Evolutionary conservation across 805 yeast species (phyloP), one percentile per base, ranked within the genome.

Genomic region (Sungouiozyma intestinalis): DNA sequence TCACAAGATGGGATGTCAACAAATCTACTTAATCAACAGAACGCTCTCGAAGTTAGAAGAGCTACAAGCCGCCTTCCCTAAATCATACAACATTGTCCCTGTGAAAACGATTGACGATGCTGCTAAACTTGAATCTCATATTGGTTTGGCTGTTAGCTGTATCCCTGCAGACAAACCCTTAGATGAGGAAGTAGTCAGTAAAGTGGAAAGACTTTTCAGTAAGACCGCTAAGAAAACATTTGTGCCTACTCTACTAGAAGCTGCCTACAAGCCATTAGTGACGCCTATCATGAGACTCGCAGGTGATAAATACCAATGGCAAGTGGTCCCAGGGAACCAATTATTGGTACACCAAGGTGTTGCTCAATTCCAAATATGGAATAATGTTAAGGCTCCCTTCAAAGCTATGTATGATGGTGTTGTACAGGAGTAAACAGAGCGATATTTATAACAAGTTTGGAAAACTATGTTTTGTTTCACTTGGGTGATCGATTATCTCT

Each of bases 341-440:
- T 84, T 94, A 92, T 72, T 92, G 48, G 87, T 88, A 15, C 79
- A 84, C 63, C 98, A 92, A 65, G 99, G 97, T 38, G 79, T 84
- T 39, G 85, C 74, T 49, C 98, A 92, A 65, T 87, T 88, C 59
- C 66, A 72, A 48, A 63, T 76, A 43, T 90, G 94, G 81, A 85
- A 83, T 9, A 81, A 82, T 0, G 60, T 71, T 39, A 63, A 53
- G 20, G 80, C 88, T 3, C 85, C 87, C 16, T 81, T 76, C 61
- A 62, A 68, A 27, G 74, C 71, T 16, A 71, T 81, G 37, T 77
- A 73, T 50, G 67, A 73, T 16, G 86, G 85, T 24, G 90, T 83
- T 40, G 60, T 62, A 13, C 49, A 36, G 40, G 55, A 54, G 38
- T 55, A 41, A 36, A n/a, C n/a, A n/a, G n/a, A n/a, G n/a, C n/a